A percentile compares a stretch with the other conserved stretches of the same genome.
Evolutionary conservation across 2,329 filamentous ascomycete genomes (phyloP).

Genomic region (Fusarium sp.): DNA sequence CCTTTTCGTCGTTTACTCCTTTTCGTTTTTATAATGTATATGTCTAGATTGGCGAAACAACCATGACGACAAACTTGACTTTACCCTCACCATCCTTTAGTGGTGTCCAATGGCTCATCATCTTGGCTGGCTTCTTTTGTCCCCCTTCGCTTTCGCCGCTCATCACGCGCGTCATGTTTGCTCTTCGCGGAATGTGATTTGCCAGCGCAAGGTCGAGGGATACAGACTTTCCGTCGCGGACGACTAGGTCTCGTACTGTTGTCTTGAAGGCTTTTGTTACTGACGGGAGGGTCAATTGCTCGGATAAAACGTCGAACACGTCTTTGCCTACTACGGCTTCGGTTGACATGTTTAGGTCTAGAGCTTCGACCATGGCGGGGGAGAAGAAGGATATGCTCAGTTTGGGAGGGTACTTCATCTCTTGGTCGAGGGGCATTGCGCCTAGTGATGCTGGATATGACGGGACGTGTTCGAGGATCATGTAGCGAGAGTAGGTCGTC

Average conservation of each 20-base stretch:
- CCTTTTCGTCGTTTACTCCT: background rate
- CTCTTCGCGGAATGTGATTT: constrained; percentile 42
- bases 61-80: constrained; percentile 41
- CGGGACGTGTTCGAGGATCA: constrained; percentile 45
- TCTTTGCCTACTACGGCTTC: constrained; percentile 58
- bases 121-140: constrained; percentile 35
- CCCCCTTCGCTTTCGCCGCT: constrained; percentile 28
- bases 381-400: constrained; percentile 61
- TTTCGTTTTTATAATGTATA: background rate
- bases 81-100: constrained; percentile 38
- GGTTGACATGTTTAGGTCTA: constrained; percentile 53
- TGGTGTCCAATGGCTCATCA: constrained; percentile 46
- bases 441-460: constrained; percentile 36
- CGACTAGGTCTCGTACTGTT: constrained; percentile 53
- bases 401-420: constrained; percentile 41
- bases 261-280: constrained; percentile 57
- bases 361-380: constrained; percentile 57
- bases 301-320: constrained; percentile 64
- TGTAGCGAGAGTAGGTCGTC: constrained; percentile 47
- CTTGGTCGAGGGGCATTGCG: constrained; percentile 41
- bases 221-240: constrained; percentile 50
- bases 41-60: constrained; percentile 29
- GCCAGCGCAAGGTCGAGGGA: constrained; percentile 44
- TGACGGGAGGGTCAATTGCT: constrained; percentile 56
- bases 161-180: constrained; percentile 32